Base-by-base conservation (phyloP, 2,329 filamentous ascomycete genomes). In the Aspergillus pseudoterreus region DNA sequence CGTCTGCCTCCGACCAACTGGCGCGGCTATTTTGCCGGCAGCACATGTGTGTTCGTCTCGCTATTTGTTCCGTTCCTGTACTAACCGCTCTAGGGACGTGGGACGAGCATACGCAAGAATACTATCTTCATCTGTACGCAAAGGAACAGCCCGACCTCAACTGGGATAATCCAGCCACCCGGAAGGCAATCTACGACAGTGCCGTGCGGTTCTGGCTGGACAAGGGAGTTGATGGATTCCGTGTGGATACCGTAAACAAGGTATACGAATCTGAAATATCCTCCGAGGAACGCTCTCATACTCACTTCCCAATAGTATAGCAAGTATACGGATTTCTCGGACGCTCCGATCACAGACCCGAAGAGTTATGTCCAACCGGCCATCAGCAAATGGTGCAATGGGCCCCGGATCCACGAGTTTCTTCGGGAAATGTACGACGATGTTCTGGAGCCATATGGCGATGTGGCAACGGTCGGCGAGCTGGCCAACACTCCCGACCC, bases 111-210 rank as follows among this genome's bases (percentile, higher is more conserved):
- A 87, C 85, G 0, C 75, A 80, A 49, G 84, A 90, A 66, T 90
- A 88, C 65, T 90, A 88, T 62, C 78, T 90, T 0, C 83, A 86
- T 54, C 76, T 92, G 15, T 92, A 89, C 67, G 82, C 83, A 9
- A 79, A 79, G 15, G 81, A 87, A 57, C 87, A 91, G 66, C 87
- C 88, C 0, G 88, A 92, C 59, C 75, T 92, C 12, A 92, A 92
- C 68, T 92, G 87, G 87, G 85, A 90, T 63, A 86, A 84, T 51
- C 73, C 75, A 0, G 80, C 78, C 17, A 79, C 83, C 0, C 79
- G 87, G 2, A 71, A 78, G 36, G 87, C 86, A 5, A 82, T 90
- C 22, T 87, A 88, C 68, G 77, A 85, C 35, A 78, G 76, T 10
- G 76, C 84, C 1, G 86, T 90, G 78, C 78, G 80, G 42, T 92